Conservation (phyloP, 805 yeast species). For the Candida fluviatilis region DNA sequence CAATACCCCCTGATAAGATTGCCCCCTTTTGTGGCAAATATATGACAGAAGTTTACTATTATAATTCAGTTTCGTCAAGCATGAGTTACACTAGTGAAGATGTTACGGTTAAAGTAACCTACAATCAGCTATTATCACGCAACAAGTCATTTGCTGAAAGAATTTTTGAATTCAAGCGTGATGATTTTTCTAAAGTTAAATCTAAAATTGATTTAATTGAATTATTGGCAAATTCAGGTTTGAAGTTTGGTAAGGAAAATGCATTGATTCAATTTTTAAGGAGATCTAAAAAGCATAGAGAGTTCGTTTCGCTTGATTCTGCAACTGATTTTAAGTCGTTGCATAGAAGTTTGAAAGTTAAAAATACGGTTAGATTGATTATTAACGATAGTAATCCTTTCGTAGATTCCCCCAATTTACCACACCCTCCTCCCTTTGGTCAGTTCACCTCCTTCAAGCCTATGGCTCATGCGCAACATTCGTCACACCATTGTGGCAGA, state of each 20-base stretch:
- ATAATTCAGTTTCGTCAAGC: background rate
- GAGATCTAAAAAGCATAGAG: conserved; percentile 44
- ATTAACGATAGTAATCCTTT: conserved; percentile 13
- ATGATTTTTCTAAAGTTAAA: conserved; percentile 7
- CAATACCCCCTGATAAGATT: background rate
- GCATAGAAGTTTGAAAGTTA: conserved; percentile 45
- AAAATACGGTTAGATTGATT: conserved; percentile 37
- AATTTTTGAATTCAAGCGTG: conserved; percentile 11
- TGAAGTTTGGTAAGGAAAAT: conserved; percentile 4
- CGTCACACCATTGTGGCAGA: background rate
- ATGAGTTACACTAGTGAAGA: conserved; percentile 7
- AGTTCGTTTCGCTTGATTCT: conserved; percentile 36
- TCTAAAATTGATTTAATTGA: conserved; percentile 7
- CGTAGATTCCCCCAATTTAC: background rate
- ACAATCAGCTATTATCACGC: conserved; percentile 6
- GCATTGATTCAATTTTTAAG: conserved; percentile 20
- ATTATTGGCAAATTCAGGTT: conserved; percentile 4
- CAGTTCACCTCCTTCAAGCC: background rate
- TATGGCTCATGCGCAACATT: background rate
- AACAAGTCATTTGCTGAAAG: conserved; percentile 7
- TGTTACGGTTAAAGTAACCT: conserved; percentile 11
- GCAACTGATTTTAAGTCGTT: conserved; percentile 40
- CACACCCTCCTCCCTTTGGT: background rate
- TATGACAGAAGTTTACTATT: too few relatives aligned
- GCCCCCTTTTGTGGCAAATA: background rate